Conservation (phyloP, 2,329 filamentous ascomycete species). For the Ophiostoma angusticollis region DNA sequence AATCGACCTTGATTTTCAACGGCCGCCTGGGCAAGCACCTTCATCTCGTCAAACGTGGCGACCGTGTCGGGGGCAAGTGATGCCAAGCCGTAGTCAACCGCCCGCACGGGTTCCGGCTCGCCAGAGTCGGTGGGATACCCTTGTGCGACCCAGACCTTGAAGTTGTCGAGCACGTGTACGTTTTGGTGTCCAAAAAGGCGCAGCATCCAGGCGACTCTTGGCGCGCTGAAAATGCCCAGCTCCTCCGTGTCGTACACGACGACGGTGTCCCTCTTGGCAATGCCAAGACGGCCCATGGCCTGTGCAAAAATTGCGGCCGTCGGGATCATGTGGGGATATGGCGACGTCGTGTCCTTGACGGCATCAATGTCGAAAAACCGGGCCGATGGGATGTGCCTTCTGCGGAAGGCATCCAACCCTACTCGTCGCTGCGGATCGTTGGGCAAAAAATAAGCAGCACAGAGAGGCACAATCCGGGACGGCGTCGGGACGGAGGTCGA, state of each 20-base stretch:
- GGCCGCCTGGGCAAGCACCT: no score
- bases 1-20: no score
- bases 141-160: slow-evolving; percentile 76
- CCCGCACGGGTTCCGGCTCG: slow-evolving; percentile 51
- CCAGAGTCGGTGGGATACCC: slow-evolving; percentile 70
- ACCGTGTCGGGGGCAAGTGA: slow-evolving; percentile 50
- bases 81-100: slow-evolving; percentile 49
- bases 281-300: slow-evolving; percentile 79
- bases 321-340: slow-evolving; percentile 94
- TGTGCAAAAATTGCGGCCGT: slow-evolving; percentile 65
- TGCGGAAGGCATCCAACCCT: slow-evolving; percentile 66
- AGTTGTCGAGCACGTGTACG: slow-evolving; percentile 90
- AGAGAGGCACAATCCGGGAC: slow-evolving; percentile 65
- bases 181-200: slow-evolving; percentile 75
- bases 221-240: slow-evolving; percentile 84
- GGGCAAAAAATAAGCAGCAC: slow-evolving; percentile 90
- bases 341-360: slow-evolving; percentile 71
- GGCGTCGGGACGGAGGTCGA: slow-evolving; percentile 57
- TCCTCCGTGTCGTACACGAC: slow-evolving; percentile 91
- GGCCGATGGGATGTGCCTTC: slow-evolving; percentile 72
- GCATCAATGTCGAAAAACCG: slow-evolving; percentile 94
- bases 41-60: no score
- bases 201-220: slow-evolving; percentile 85
- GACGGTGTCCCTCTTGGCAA: slow-evolving; percentile 72
- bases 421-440: slow-evolving; percentile 61